These are phyloP conservation scores for Hirschioporus abietinus DNA, from an alignment of 768 basidiomycete genomes.

Conservation along the genomic window DNA sequence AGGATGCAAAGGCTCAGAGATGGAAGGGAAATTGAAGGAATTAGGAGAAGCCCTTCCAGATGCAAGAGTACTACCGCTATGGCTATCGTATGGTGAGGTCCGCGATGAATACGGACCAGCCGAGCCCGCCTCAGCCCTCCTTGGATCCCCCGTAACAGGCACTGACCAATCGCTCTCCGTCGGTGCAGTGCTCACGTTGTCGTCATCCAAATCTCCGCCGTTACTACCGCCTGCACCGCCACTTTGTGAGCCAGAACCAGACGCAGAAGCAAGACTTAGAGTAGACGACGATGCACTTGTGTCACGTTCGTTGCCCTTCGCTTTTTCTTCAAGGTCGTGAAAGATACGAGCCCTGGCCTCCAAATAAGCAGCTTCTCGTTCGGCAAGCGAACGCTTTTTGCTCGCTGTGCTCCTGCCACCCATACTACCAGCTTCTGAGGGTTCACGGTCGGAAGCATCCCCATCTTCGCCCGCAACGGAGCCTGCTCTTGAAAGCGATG, in stretches of 20 bases:
- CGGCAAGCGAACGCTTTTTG: conserved; percentile 75
- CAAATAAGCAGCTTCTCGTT: conserved; percentile 86
- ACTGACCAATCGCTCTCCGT: conserved; percentile 83
- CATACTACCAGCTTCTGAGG: conserved; percentile 74
- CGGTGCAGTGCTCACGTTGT: conserved; percentile 62
- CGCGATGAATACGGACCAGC: conserved; percentile 57
- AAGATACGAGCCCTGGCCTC: conserved; percentile 84
- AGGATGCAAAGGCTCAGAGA: conserved; percentile 55
- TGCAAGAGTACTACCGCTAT: conserved; percentile 57
- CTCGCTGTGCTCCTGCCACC: conserved; percentile 36
- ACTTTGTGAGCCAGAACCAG: conserved; percentile 54
- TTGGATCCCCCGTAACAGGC: conserved; percentile 48
- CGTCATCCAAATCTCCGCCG: conserved; percentile 54
- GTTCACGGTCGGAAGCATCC: conserved; percentile 73
- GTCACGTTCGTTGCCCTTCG: conserved; percentile 55
- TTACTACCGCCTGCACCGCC: conserved; percentile 53
- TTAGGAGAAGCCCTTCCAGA: conserved; percentile 70
- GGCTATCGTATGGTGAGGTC: conserved; percentile 46
- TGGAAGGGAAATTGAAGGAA: conserved; percentile 62
- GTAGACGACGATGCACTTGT: conserved; percentile 75
- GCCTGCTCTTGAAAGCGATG: conserved; percentile 63
- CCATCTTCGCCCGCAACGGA: conserved; percentile 72
- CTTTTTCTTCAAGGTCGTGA: conserved; percentile 70
- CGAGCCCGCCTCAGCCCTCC: conserved; percentile 33
- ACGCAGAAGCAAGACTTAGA: conserved; percentile 52